Percentiles rank a stretch among this genome's conserved stretches.
phyloP scores from a whole-genome alignment of 139 green algal genomes.

The Mesostigma viride region DNA sequence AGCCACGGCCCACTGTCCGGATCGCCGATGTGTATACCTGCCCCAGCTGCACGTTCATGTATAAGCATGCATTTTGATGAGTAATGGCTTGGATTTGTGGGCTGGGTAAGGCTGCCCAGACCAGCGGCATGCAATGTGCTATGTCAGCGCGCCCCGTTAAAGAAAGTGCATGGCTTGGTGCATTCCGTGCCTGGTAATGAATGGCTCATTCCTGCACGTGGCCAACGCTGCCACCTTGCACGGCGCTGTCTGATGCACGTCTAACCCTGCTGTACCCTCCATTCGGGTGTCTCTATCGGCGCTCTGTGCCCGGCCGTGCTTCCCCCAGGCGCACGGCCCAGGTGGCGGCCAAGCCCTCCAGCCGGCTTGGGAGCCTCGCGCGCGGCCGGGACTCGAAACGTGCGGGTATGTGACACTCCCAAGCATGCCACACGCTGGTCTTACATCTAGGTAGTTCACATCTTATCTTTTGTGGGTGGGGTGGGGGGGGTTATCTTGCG shows the following conservation, averaged over 20 bases:
- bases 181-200: background rate
- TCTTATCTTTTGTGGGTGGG: background rate
- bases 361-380: background rate
- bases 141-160: too few species aligned
- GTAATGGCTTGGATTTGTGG: background rate
- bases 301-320: background rate
- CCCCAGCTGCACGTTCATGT: background rate
- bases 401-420: background rate
- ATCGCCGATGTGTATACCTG: background rate
- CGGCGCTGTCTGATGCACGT: background rate
- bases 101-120: background rate
- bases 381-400: background rate
- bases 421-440: background rate
- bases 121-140: background rate
- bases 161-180: conserved; percentile 2
- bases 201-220: background rate
- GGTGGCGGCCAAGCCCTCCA: background rate
- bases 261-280: background rate
- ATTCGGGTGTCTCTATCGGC: background rate
- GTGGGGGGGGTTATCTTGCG: background rate
- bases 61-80: background rate
- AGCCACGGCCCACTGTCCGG: background rate
- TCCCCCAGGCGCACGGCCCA: background rate
- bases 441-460: background rate
- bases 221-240: background rate